Conservation (phyloP, 371 early-diverging fungal genomes). For the Syncephalastrum contaminatum region DNA sequence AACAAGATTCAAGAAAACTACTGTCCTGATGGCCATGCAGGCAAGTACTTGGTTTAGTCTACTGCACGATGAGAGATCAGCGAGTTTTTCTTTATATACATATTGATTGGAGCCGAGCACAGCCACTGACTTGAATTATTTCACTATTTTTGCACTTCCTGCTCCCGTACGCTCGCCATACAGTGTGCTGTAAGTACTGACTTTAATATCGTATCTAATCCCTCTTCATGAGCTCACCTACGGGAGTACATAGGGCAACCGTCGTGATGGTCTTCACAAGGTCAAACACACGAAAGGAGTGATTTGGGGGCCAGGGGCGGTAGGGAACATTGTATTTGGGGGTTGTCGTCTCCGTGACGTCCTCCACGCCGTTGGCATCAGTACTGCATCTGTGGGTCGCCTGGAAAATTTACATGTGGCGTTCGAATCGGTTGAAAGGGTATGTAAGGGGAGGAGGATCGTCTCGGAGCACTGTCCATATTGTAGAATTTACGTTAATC, state of each 20-base stretch:
- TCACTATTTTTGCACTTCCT: slow-evolving; percentile 2
- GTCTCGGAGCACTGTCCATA: too few species aligned
- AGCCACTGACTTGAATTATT: background rate
- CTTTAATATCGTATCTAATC: background rate
- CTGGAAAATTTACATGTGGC: slow-evolving; percentile 62
- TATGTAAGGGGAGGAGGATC: slow-evolving; percentile 14
- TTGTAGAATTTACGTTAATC: background rate
- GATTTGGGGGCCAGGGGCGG: slow-evolving; percentile 81
- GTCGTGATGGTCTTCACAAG: slow-evolving; percentile 78
- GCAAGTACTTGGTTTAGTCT: slow-evolving; percentile 12
- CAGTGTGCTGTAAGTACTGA: slow-evolving; percentile 24
- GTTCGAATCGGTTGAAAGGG: slow-evolving; percentile 73
- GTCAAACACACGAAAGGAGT: slow-evolving; percentile 77
- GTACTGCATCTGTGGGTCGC: slow-evolving; percentile 25
- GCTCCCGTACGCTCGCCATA: too few species aligned
- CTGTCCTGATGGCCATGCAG: slow-evolving; percentile 48
- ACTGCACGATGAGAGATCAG: background rate
- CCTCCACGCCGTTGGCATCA: slow-evolving; percentile 53
- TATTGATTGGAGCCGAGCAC: background rate
- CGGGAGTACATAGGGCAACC: slow-evolving; percentile 59
- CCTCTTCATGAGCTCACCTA: background rate
- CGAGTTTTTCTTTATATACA: background rate
- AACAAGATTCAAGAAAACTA: slow-evolving; percentile 25
- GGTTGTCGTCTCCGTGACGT: slow-evolving; percentile 79
- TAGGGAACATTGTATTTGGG: slow-evolving; percentile 76